Evolutionary conservation across 257 asterid species (phyloP).

Genomic region (Buddleja alternifolia): DNA sequence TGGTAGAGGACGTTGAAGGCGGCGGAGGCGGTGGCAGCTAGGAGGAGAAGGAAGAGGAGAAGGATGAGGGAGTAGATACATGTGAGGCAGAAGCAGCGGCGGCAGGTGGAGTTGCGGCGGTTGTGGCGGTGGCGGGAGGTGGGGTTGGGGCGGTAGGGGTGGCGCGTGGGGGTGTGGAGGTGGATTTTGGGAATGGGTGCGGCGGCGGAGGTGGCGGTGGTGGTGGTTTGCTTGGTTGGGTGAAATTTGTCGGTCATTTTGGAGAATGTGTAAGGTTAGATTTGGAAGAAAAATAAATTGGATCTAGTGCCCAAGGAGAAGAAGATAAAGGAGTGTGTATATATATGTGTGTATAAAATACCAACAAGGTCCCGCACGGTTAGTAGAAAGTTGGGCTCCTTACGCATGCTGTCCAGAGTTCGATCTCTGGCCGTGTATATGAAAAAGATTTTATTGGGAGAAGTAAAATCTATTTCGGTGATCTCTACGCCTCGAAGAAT

Average conservation of each 20-base stretch:
- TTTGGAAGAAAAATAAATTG: neutral
- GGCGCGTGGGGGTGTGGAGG: conserved; percentile 52
- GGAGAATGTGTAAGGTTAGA: neutral
- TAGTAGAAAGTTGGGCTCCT: no score
- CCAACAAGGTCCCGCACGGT: no score
- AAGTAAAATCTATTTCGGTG: no score
- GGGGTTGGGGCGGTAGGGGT: conserved; percentile 50
- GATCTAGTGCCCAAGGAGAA: neutral
- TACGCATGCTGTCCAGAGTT: no score
- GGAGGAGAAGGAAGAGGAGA: conserved; percentile 51
- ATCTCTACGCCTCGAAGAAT: no score
- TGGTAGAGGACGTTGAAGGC: conserved; percentile 71
- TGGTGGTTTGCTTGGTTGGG: conserved; percentile 44
- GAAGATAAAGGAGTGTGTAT: neutral
- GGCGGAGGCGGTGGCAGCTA: conserved; percentile 67
- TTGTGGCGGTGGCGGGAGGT: conserved; percentile 41
- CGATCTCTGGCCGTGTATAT: no score
- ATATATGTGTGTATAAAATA: no score
- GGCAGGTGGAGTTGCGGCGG: conserved; percentile 39
- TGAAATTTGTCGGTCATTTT: conserved; percentile 57
- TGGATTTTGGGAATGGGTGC: conserved; percentile 32
- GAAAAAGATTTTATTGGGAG: no score
- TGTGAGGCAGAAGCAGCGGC: conserved; percentile 54
- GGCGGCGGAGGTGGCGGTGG: conserved; percentile 8
- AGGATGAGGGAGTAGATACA: conserved; percentile 61